Evolutionary conservation across 2,329 filamentous ascomycete genomes (phyloP).

Genomic region (Fusarium sp.): DNA sequence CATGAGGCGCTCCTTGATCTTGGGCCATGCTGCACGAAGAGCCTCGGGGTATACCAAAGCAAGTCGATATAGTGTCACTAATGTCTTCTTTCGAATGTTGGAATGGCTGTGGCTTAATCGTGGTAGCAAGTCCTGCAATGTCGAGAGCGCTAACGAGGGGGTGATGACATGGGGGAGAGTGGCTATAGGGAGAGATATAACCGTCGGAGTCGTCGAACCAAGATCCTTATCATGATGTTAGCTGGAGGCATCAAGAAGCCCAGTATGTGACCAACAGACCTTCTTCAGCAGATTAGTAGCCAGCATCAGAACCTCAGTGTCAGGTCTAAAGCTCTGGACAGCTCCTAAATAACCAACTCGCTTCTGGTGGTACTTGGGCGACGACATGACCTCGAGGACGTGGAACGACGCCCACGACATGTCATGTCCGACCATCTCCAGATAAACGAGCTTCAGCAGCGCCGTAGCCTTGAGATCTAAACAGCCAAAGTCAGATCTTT

Average conservation of each 20-base stretch:
- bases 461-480: conserved; percentile 94
- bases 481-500: conserved; percentile 2
- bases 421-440: conserved; percentile 99
- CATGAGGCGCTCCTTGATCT: conserved; percentile 93
- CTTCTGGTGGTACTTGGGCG: conserved; percentile 93
- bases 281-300: conserved; percentile 98
- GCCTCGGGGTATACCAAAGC: conserved; percentile 97
- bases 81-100: conserved; percentile 91
- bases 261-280: conserved; percentile 52
- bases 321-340: conserved; percentile 93
- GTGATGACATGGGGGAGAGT: conserved; percentile 96
- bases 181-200: conserved; percentile 84
- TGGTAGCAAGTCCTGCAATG: conserved; percentile 86
- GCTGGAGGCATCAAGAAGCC: background rate
- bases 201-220: conserved; percentile 74
- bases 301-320: conserved; percentile 97
- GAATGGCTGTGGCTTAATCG: conserved; percentile 87
- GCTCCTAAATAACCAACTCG: conserved; percentile 93
- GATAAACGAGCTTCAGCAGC: conserved; percentile 92
- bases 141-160: conserved; percentile 87
- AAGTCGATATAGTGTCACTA: conserved; percentile 91
- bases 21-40: conserved; percentile 91
- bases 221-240: conserved; percentile 65
- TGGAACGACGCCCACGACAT: conserved; percentile 99
- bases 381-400: conserved; percentile 98